Base-by-base conservation (phyloP, 257 asterid genomes). In the Solanum gracilifrons region DNA sequence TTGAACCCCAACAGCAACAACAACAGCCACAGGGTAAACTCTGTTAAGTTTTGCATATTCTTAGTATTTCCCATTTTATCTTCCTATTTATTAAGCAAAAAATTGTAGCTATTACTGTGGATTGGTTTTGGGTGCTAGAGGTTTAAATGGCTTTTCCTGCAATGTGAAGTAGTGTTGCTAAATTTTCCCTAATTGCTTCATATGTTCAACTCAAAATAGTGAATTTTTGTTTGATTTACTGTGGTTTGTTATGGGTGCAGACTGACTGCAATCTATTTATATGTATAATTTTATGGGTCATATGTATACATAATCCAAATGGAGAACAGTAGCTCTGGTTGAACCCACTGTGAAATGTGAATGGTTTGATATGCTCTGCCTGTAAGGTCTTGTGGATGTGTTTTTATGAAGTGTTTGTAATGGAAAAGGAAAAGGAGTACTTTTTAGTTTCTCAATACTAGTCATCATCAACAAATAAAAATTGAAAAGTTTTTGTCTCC, bases 1-100 rank as follows among this genome's bases (percentile, higher is more conserved):
- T 86, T 86, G 92, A 92, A 43, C 92, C 97, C 68, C 95, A 94
- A 86, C 94, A 93, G 75, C 93, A 88, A n/a, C 92, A 16, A 16
- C 62, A 51, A 21, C 48, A 92, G 41, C 93, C 87, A 82, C 92
- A 75, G 92, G 89, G 88, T 88, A 82, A 93, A 86, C 68, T 87
- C 93, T 58, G 71, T 93, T 87, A 31, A 82, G 41, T 86, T 3
- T 79, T 89, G 37, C 51, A 13, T 8, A 18, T 48, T 60, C 55
- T 18, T 15, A 10, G 32, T 15, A 16, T 32, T 20, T 9, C 58
- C 15, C 23, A 11, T 58, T 58, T 9, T 23, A 55, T 32, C n/a
- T 31, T 83, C 35, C 4, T 64, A 8, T 35, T 4, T 0, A 18
- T 85, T 39, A 12, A 16, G 64, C 13, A 2, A 6, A 25, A 37